Evolutionary conservation across 108 stramenopile genomes (phyloP).

Genomic region (Cyclostephanos tholiformis): DNA sequence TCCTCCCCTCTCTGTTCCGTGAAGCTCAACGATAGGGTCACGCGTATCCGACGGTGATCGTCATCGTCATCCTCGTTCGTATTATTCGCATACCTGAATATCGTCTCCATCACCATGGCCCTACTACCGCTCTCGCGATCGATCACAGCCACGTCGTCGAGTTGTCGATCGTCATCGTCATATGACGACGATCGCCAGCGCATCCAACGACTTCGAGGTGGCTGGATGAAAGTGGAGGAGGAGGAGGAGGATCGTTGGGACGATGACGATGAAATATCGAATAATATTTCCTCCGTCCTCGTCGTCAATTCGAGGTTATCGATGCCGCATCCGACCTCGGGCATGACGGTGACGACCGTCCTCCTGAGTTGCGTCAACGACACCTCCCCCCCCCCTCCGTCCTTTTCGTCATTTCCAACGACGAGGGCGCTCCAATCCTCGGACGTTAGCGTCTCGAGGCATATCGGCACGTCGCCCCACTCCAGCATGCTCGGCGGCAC

Average conservation of each 20-base stretch:
- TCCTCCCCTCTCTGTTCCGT: neutral
- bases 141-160: neutral
- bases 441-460: constrained; percentile 17
- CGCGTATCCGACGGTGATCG: constrained; percentile 28
- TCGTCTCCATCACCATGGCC: constrained; percentile 32
- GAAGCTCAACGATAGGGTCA: constrained; percentile 27
- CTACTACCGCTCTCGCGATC: neutral
- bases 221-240: neutral
- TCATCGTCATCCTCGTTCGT: neutral
- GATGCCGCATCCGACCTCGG: constrained; percentile 76
- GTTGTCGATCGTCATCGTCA: neutral
- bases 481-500: constrained; percentile 68
- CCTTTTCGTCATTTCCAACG: neutral
- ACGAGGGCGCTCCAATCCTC: neutral
- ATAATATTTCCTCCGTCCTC: constrained; percentile 12
- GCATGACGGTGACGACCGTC: constrained; percentile 58
- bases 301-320: constrained; percentile 77
- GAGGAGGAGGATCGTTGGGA: neutral
- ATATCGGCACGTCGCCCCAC: constrained; percentile 73
- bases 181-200: neutral
- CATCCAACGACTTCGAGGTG: constrained; percentile 4
- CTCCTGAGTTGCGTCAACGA: constrained; percentile 30
- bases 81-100: constrained; percentile 14
- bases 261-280: neutral
- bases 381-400: neutral